Evolutionary conservation across 2,329 filamentous ascomycete genomes (phyloP), one percentile per base, ranked within the genome.

Genomic region (Xylariales sp.): DNA sequence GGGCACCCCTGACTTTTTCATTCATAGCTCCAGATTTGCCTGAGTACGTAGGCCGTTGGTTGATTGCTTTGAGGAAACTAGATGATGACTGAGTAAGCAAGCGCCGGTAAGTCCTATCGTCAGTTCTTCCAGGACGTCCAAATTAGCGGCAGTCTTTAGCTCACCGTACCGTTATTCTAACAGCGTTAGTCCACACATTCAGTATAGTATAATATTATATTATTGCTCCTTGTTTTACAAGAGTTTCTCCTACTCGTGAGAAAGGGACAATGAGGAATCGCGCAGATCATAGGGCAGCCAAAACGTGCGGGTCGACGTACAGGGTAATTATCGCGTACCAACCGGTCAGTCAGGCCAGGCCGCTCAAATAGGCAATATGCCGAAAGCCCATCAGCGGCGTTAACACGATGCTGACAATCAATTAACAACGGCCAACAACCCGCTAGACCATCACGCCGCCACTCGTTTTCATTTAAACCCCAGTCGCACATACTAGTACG

Each of bases 361-460:
- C 3, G 6, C 53, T 43, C 16, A 64, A 64, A 32, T 39, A 46
- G 55, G 55, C 55, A 64, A 36, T 59, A 53, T 60, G 28, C 62
- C 55, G 54, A 53, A 48, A 46, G 48, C 32, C 16, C 18, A 32
- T 56, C 18, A 39, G 36, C 23, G 30, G 30, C 39, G 49, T 62
- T 46, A 14, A 14, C 18, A 12, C 48, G 10, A 23, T 18, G 28
- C 39, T 2, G 7, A 28, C 39, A 12, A 46, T 16, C 36, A 53
- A 23, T n/a, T 39, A 48, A 28, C 46, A 14, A 18, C 57, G 3
- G 43, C 12, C 34, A 14, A 18, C 57, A 4, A 52, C 12, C 18
- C 30, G 9, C 5, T 36, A 16, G 32, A 14, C 36, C 14, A 61
- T 36, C 18, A 12, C 23, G 14, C 10, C 14, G 48, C 5, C 48